These are phyloP conservation scores for Diaporthe sp. DNA, from an alignment of 2,329 filamentous ascomycete genomes.

Conservation along the genomic window DNA sequence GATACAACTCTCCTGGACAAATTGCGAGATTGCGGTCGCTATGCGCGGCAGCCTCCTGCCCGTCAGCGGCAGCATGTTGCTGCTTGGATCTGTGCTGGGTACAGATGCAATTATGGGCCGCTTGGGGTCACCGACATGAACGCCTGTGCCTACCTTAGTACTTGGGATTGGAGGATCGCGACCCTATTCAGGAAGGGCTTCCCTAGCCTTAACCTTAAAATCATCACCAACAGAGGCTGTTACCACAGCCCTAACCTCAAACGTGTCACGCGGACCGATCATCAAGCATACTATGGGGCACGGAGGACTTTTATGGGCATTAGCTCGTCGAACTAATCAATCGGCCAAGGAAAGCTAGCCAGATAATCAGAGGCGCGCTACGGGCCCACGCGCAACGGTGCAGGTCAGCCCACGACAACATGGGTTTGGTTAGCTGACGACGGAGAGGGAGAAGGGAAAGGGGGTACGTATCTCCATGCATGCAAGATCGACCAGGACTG, in stretches of 20 bases:
- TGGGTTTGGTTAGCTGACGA: conserved; percentile 10
- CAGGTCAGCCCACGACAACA: background rate
- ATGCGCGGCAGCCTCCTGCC: conserved; percentile 21
- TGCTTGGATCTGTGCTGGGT: conserved; percentile 4
- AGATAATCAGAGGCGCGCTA: background rate
- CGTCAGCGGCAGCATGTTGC: background rate
- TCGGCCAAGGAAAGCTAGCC: conserved; percentile 17
- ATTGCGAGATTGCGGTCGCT: conserved; percentile 9
- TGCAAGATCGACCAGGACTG: conserved; percentile 7
- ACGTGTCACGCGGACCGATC: conserved; percentile 27
- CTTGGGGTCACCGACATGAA: conserved; percentile 14
- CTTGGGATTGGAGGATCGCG: conserved; percentile 17
- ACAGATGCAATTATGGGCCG: background rate
- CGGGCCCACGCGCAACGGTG: conserved; percentile 27
- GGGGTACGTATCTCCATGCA: conserved; percentile 24
- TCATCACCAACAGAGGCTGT: conserved; percentile 17
- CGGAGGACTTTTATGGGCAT: conserved; percentile 16
- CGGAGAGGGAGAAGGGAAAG: no score
- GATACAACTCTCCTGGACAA: conserved; percentile 2
- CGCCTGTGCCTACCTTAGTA: conserved; percentile 10
- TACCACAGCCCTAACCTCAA: conserved; percentile 29
- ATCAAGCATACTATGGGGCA: background rate
- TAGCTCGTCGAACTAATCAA: conserved; percentile 19
- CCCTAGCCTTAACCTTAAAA: conserved; percentile 28
- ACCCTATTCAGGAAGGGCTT: conserved; percentile 7